Evolutionary conservation across 2,329 filamentous ascomycete genomes (phyloP).

Genomic region (Bimuria novae-zelandiae): DNA sequence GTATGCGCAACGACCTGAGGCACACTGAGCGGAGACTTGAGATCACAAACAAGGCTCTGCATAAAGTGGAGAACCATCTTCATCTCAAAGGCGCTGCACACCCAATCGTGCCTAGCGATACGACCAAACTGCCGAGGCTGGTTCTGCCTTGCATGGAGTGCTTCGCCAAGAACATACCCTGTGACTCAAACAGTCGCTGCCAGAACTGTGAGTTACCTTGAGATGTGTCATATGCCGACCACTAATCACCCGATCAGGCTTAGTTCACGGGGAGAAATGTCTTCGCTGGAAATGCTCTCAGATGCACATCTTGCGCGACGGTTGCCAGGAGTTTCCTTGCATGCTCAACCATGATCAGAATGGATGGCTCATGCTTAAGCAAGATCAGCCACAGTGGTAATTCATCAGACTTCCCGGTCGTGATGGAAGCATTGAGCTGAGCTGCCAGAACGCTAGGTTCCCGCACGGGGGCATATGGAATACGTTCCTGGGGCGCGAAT

Average conservation of each 20-base stretch:
- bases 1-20: conserved; percentile 23
- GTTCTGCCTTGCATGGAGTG: conserved; percentile 37
- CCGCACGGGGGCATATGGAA: too few species aligned
- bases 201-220: conserved; percentile 20
- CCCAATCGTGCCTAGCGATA: conserved; percentile 23
- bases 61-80: conserved; percentile 16
- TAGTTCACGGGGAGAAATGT: conserved; percentile 23
- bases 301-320: conserved; percentile 26
- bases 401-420: neutral
- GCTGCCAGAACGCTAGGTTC: too few species aligned
- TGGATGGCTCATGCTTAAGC: conserved; percentile 13
- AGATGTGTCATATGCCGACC: neutral
- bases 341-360: conserved; percentile 22
- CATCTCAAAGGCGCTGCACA: conserved; percentile 32
- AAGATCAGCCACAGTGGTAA: conserved; percentile 10
- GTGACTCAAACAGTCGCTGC: conserved; percentile 30
- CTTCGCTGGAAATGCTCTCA: conserved; percentile 36
- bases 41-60: conserved; percentile 11
- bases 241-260: neutral
- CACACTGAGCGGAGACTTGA: conserved; percentile 9
- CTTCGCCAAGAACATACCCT: conserved; percentile 28
- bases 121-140: conserved; percentile 22
- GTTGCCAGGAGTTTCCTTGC: conserved; percentile 30
- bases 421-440: conserved; percentile 19
- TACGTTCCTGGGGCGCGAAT: too few species aligned